Evolutionary conservation across 2,329 filamentous ascomycete genomes (phyloP), one percentile per base, ranked within the genome.

Genomic region (Aureobasidium sp.): DNA sequence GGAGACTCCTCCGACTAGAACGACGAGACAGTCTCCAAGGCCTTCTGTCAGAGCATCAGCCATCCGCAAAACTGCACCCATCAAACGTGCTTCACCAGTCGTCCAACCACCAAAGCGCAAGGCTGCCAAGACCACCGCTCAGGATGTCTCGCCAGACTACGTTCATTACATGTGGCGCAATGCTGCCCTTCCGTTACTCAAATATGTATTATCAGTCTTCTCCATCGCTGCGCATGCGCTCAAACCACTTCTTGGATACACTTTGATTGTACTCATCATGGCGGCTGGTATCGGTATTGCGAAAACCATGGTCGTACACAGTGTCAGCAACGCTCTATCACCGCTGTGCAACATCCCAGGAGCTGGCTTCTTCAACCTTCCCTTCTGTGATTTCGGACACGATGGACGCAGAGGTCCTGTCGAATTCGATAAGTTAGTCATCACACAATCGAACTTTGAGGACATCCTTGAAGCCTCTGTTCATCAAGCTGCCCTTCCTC

Each of bases 351-450:
- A 87, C 25, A 79, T 95, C 2, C 93, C 93, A 0, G 91, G 91
- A 38, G 84, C 81, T 2, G 87, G 88, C 2, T 79, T 87, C 38
- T 74, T 94, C 7, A 81, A 85, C 67, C 79, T 94, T 1, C 86
- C 91, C 0, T 91, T 93, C 71, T 95, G 92, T 69, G n/a, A 25
- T 13, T 31, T 40, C 11, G 27, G 42, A 42, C 38, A 45, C 18
- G 48, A 36, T 27, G 40, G 25, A 11, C 69, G 75, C 50, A 67
- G 74, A 70, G 69, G 77, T 65, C 71, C 74, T 7, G 75, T 90
- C 51, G 90, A 94, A 72, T 95, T 95, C 70, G 90, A 93, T 69
- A 87, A 90, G 55, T 84, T 97, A 27, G 91, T 96, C 83, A 84
- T 84, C 23, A 87, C 92, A 1, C 93, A 97, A 76, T 83, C 87